phyloP scores from a whole-genome alignment of 495 filamentous ascomycete species.

The Corynascus novoguineensis region DNA sequence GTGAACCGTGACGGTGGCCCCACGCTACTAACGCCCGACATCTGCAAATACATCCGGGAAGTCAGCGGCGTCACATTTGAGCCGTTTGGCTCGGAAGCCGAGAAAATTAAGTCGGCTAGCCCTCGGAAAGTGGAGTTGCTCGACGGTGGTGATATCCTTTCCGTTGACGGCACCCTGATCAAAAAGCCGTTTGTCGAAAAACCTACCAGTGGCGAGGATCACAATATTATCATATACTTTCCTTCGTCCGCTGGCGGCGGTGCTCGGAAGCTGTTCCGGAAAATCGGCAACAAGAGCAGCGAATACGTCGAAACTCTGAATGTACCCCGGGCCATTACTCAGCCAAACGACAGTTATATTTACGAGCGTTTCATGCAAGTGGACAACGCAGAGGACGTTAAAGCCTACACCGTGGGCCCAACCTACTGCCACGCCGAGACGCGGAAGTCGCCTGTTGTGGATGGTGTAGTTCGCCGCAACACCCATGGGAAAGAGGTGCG shows the following conservation, averaged over 20 bases:
- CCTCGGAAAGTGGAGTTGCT: conserved; percentile 72
- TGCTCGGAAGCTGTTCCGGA: conserved; percentile 87
- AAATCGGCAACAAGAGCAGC: conserved; percentile 96
- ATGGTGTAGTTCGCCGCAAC: conserved; percentile 91
- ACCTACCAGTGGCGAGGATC: conserved; percentile 94
- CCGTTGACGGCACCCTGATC: conserved; percentile 75
- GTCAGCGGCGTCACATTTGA: conserved; percentile 74
- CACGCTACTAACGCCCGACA: conserved; percentile 62
- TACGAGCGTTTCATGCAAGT: conserved; percentile 96
- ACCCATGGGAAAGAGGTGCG: conserved; percentile 95
- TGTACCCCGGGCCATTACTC: conserved; percentile 72
- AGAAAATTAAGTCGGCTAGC: conserved; percentile 46
- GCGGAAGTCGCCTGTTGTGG: conserved; percentile 92
- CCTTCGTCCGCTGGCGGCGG: conserved; percentile 78
- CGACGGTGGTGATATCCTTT: conserved; percentile 79
- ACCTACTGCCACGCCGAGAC: conserved; percentile 96
- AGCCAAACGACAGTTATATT: conserved; percentile 75
- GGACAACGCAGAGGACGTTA: conserved; percentile 95
- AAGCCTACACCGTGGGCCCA: conserved; percentile 94
- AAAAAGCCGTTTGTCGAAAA: conserved; percentile 98
- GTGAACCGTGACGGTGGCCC: conserved; percentile 94
- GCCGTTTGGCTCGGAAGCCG: conserved; percentile 60
- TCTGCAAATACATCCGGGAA: conserved; percentile 70
- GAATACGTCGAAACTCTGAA: conserved; percentile 75
- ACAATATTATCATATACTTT: conserved; percentile 98